Base-by-base conservation (phyloP, 345 rosid species). In the Mallotus nudiflorus region DNA sequence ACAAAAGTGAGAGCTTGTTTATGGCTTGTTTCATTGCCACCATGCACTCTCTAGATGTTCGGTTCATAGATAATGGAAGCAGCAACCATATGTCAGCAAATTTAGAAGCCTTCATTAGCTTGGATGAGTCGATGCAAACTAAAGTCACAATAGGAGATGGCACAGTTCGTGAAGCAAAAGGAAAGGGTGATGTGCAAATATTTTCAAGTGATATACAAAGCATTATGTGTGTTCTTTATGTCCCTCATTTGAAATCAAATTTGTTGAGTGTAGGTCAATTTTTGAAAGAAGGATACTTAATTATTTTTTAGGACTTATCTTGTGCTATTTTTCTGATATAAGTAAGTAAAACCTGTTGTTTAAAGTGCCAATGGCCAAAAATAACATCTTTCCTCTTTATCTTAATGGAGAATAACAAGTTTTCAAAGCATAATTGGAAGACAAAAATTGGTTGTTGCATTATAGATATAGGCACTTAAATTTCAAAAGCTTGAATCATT, bases 251-350 rank as follows among this genome's bases (percentile, higher is more conserved):
- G 15, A 40, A 68, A 1, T 28, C 63, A 24, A 40, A 27, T 39
- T 54, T 67, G 22, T 54, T 39, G 15, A 52, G 51, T 67, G 71
- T 39, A 0, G 48, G 35, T n/a, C 40, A 55, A 42, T 68, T 68
- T 9, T 27, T 55, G 0, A 1, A 20, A 16, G 52, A 68, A 53
- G 62, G 40, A 5, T 24, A 7, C 8, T 39, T 39, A 11, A 11
- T 68, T 68, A 14, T 53, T 53, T 67, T 52, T 67, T 3, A 67
- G 16, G 61, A 67, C 31, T 6, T 24, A 10, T 53, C 35, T 24
- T 54, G 59, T 54, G 33, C 0, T 54, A 29, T 22, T 25, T 54
- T 22, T 24, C 15, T 20, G 0, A 54, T 1, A 9, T 22, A 54
- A 54, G 31, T 2, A 54, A 22, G 16, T 7, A 54, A 14, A 53